Base-by-base conservation (phyloP, 73 alveolate genomes). In the Paramecium primaurelia region DNA sequence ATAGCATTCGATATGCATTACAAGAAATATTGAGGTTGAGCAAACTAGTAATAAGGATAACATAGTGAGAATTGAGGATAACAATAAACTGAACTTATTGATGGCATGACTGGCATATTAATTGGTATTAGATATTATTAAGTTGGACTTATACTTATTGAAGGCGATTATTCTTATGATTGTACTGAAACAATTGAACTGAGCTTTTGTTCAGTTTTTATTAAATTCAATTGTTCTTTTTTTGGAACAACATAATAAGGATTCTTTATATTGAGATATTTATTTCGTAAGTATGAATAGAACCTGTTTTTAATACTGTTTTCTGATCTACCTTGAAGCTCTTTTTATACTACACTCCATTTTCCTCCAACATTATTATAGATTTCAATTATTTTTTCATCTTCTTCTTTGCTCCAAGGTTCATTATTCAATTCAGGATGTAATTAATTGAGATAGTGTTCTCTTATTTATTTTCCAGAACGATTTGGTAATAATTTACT, bases 301-400 rank as follows among this genome's bases (percentile, higher is more conserved):
- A 97, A 98, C 84, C 97, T 97, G 77, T 98, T 98, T 84, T 98
- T 98, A 28, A 98, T 97, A 30, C 98, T 94, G 93, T 97, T 98
- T 89, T 98, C 99, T 30, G 99, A 97, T 89, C 99, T 92, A n/a
- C 99, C 99, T 28, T 95, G 94, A 37, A 98, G 96, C 71, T 59
- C 94, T 77, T 95, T 95, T 22, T 98, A 73, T 11, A 97, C 97
- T 36, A 96, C 97, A 83, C 98, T 93, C 99, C 99, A 98, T 92
- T 96, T 98, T 38, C 97, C 97, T 26, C 99, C 99, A 64, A 96
- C 59, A 37, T 37, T 38, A 22, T 92, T 60, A 69, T 92, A 92
- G 30, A 71, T 83, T 30, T 84, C 69, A 20, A 92, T 83, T 7
- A 64, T 64, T 26, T 64, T 64, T 26, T 64, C 84, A 64, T 64